phyloP scores from a whole-genome alignment of 73 alveolate species.

The Strombidium stylifer region DNA sequence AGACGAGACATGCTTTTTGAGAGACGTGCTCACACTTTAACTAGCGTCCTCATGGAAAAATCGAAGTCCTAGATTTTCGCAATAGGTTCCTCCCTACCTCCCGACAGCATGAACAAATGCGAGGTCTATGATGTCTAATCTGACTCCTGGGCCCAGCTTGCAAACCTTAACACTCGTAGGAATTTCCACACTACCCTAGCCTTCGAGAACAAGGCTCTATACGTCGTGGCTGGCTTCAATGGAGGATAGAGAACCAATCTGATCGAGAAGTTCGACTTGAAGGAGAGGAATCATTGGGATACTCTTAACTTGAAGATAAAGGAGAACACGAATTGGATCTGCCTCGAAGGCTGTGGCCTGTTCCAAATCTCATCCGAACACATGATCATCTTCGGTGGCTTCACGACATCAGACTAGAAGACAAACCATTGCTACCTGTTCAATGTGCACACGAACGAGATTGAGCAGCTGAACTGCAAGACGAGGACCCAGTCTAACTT shows the following conservation, averaged over 20 bases:
- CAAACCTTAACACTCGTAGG: constrained; percentile 55
- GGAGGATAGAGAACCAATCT: constrained; percentile 69
- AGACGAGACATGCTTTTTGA: constrained; percentile 53
- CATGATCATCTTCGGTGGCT: constrained; percentile 62
- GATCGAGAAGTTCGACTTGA: constrained; percentile 54
- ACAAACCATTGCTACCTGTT: constrained; percentile 57
- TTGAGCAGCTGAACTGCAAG: constrained; percentile 43
- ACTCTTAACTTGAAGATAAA: constrained; percentile 44
- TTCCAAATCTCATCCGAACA: constrained; percentile 31
- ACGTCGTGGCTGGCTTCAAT: constrained; percentile 67
- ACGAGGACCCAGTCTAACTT: constrained; percentile 50
- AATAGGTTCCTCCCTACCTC: constrained; percentile 58
- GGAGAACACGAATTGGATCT: constrained; percentile 62
- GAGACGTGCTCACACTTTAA: constrained; percentile 68
- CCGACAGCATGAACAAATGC: constrained; percentile 63
- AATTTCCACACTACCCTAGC: constrained; percentile 65
- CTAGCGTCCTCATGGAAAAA: constrained; percentile 43
- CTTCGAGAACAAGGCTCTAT: constrained; percentile 43
- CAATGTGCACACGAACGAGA: constrained; percentile 52
- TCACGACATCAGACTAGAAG: constrained; percentile 57
- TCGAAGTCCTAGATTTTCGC: constrained; percentile 50
- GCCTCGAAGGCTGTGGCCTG: constrained; percentile 70
- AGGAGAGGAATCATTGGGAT: constrained; percentile 47
- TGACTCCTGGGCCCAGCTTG: constrained; percentile 45
- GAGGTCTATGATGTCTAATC: constrained; percentile 52